phyloP scores from a whole-genome alignment of 2,329 filamentous ascomycete species.

The Graphiopsis chlorocephala region DNA sequence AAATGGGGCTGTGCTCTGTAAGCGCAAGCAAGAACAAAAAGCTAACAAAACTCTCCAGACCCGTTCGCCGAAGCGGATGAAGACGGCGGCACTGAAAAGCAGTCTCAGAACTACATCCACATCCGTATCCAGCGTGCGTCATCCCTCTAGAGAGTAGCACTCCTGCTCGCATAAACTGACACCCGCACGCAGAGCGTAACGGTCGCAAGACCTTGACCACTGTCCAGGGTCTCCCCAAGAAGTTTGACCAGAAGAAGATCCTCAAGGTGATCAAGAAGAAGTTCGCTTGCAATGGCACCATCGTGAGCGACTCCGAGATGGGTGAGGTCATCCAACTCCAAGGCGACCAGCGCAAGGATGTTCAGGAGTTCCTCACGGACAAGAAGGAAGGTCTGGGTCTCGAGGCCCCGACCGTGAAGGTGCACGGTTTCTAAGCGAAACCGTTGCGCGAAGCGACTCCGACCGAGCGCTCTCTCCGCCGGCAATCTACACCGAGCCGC shows the following conservation, averaged over 20 bases:
- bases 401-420: constrained; percentile 96
- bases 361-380: constrained; percentile 94
- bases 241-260: constrained; percentile 99
- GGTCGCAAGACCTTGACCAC: constrained; percentile 99
- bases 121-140: constrained; percentile 97
- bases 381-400: constrained; percentile 93
- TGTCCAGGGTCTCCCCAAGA: constrained; percentile 96
- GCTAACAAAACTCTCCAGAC: constrained; percentile 56
- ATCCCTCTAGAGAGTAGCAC: not conserved
- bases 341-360: constrained; percentile 98
- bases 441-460: not conserved
- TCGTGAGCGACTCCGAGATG: constrained; percentile 93
- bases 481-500: constrained; percentile 13
- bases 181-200: constrained; percentile 78
- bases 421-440: constrained; percentile 43
- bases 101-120: constrained; percentile 97
- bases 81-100: constrained; percentile 92
- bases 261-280: constrained; percentile 99
- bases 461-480: constrained; percentile 7
- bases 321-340: constrained; percentile 99
- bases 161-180: not conserved
- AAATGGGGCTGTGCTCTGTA: not conserved
- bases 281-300: constrained; percentile 99
- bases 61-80: constrained; percentile 99
- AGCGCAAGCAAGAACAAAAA: not conserved